phyloP scores from a whole-genome alignment of 176 grass and related monocot genomes.

The Miscanthus lutarioriparius region DNA sequence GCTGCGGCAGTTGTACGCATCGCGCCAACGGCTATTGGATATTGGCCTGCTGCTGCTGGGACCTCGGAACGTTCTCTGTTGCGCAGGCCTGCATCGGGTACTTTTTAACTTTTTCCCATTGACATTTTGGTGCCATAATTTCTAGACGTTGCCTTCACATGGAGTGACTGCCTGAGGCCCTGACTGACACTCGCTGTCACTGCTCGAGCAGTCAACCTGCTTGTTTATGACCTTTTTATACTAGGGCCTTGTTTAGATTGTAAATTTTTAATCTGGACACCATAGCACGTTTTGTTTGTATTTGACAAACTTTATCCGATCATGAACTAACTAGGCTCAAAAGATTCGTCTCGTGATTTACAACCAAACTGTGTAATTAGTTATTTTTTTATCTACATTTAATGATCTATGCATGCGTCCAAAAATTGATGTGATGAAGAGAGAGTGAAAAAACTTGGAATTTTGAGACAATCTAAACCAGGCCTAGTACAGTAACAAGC shows the following conservation, averaged over 20 bases:
- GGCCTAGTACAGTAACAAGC: background rate
- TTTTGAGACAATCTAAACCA: too few species aligned
- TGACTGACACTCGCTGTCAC: background rate
- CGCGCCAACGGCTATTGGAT: slow-evolving; percentile 23
- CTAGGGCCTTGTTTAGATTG: too few species aligned
- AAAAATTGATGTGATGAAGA: too few species aligned
- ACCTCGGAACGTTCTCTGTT: slow-evolving; percentile 38
- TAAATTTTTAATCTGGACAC: too few species aligned
- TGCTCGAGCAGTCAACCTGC: background rate
- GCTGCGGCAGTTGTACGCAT: slow-evolving; percentile 14
- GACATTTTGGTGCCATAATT: slow-evolving; percentile 9
- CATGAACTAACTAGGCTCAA: too few species aligned
- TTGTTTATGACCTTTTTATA: background rate
- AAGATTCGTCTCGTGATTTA: too few species aligned
- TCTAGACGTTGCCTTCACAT: slow-evolving; percentile 20
- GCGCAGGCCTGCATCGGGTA: background rate
- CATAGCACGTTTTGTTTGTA: too few species aligned
- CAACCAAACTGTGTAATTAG: too few species aligned
- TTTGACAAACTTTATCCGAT: too few species aligned
- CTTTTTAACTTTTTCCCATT: background rate
- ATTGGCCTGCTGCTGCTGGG: background rate
- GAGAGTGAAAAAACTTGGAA: too few species aligned
- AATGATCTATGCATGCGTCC: too few species aligned
- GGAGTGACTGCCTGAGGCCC: background rate
- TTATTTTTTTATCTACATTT: too few species aligned